phyloP scores from a whole-genome alignment of 352 stramenopile species.

The Globisporangium abappressorium region DNA sequence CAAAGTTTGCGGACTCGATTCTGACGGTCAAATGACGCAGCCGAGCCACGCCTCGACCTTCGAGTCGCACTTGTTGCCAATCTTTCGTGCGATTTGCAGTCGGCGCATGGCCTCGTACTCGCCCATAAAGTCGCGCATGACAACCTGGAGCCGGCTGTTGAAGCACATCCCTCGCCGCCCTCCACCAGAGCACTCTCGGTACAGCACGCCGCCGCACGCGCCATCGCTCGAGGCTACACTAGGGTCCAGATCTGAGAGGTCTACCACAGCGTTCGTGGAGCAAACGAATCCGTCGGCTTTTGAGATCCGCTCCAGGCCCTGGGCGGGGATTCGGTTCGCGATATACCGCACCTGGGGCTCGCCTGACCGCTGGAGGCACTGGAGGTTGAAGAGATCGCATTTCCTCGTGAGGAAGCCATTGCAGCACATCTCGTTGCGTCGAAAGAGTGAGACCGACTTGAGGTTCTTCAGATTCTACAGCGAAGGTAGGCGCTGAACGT shows the following conservation, averaged over 20 bases:
- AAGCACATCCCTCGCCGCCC: no score
- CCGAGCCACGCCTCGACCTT: no score
- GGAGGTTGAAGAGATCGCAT: not conserved
- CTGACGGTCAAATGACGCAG: no score
- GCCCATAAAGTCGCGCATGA: no score
- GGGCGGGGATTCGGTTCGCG: not conserved
- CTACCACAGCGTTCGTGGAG: not conserved
- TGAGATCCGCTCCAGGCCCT: not conserved
- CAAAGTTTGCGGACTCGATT: no score
- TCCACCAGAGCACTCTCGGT: not conserved
- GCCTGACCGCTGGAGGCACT: not conserved
- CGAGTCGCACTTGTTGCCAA: no score
- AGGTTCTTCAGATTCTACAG: constrained; percentile 21
- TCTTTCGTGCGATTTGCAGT: no score
- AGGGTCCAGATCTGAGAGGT: not conserved
- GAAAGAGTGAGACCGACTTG: not conserved
- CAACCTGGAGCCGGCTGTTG: no score
- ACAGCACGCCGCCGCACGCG: not conserved
- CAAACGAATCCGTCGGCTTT: not conserved
- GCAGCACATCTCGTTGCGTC: constrained; percentile 19
- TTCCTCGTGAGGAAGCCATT: constrained; percentile 16
- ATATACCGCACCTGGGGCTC: not conserved
- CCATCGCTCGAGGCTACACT: not conserved
- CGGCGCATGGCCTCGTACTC: no score
- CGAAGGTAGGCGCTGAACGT: constrained; percentile 24